A percentile compares a stretch with the other conserved stretches of the same genome.
Conservation (phyloP, 2,329 filamentous ascomycete species). For the Clathrospora elynae region DNA sequence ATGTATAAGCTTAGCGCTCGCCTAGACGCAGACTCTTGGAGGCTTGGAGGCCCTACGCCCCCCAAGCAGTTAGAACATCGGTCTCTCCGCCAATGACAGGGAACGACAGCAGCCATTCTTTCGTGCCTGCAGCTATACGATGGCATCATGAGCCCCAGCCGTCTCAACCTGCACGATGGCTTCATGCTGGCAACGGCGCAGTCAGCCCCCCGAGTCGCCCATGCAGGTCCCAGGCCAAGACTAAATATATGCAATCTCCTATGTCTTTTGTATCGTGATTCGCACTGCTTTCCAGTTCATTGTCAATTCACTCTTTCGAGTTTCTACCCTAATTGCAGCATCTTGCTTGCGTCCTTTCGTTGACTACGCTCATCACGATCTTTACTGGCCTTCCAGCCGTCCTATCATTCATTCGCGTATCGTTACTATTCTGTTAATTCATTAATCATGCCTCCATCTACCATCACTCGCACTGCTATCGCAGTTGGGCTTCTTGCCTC, state of each 20-base stretch:
- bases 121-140: constrained; percentile 32
- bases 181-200: constrained; percentile 32
- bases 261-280: constrained; percentile 30
- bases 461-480: constrained; percentile 38
- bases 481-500: constrained; percentile 45
- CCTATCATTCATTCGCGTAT: constrained; percentile 45
- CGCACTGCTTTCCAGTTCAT: constrained; percentile 28
- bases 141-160: constrained; percentile 21
- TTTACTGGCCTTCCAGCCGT: constrained; percentile 48
- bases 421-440: constrained; percentile 29
- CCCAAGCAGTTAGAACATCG: constrained; percentile 23
- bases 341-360: constrained; percentile 63
- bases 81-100: constrained; percentile 22
- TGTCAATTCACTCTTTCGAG: constrained; percentile 39
- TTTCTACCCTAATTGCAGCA: constrained; percentile 40
- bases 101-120: constrained; percentile 6
- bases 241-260: constrained; percentile 38
- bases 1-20: constrained; percentile 28
- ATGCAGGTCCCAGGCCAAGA: constrained; percentile 36
- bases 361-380: constrained; percentile 49
- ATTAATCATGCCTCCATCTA: constrained; percentile 47
- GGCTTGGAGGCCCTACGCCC: constrained; percentile 23
- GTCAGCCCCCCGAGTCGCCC: constrained; percentile 22
- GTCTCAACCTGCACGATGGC: constrained; percentile 26
- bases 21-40: constrained; percentile 17